A percentile compares a stretch with the other conserved stretches of the same genome.
Conservation (phyloP, 2,329 filamentous ascomycete species). For the Cercospora zeae-maydis region DNA sequence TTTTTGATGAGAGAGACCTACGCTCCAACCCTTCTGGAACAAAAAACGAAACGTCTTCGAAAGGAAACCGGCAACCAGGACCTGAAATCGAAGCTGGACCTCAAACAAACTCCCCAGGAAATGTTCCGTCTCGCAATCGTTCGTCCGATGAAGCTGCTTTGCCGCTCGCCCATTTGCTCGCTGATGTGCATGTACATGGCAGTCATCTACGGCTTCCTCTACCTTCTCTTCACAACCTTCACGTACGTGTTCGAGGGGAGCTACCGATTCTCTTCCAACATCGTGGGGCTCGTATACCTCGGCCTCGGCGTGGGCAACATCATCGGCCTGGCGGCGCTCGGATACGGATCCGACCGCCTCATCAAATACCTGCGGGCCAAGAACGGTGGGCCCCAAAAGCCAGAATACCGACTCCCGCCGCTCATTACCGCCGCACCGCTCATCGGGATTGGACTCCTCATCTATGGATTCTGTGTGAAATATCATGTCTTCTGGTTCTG, state of each 20-base stretch:
- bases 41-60: constrained; percentile 46
- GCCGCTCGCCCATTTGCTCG: constrained; percentile 27
- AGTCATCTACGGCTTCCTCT: constrained; percentile 30
- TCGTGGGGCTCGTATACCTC: constrained; percentile 28
- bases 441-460: constrained; percentile 21
- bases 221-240: constrained; percentile 31
- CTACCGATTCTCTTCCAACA: constrained; percentile 25
- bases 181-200: constrained; percentile 29
- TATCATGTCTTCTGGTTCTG: constrained; percentile 25
- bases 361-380: constrained; percentile 13
- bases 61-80: constrained; percentile 48
- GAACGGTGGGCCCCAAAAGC: constrained; percentile 14
- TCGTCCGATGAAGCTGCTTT: constrained; percentile 48
- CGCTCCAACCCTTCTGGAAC: constrained; percentile 45
- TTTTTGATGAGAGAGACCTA: constrained; percentile 48
- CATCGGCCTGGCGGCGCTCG: constrained; percentile 18
- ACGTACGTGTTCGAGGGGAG: constrained; percentile 22
- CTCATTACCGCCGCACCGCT: constrained; percentile 21
- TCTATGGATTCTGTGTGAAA: constrained; percentile 27
- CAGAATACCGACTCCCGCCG: constrained; percentile 25
- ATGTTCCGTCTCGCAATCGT: constrained; percentile 46
- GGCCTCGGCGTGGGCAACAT: constrained; percentile 24
- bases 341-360: constrained; percentile 18
- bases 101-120: constrained; percentile 37
- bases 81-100: constrained; percentile 42